Base-by-base conservation (phyloP, 768 basidiomycete genomes). In the Lactarius evosmus region DNA sequence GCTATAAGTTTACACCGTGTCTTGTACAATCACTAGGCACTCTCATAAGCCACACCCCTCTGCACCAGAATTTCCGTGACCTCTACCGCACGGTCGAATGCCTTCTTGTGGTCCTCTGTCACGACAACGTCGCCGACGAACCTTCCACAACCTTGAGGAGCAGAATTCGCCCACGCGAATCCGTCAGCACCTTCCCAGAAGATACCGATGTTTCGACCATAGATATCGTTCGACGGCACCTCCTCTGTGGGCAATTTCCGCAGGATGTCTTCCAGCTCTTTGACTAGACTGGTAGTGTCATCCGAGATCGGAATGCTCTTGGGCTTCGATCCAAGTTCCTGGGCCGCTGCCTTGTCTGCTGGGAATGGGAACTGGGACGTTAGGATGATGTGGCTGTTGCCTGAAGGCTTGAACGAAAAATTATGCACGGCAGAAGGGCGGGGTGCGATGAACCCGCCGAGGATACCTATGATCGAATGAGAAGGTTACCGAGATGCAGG, bases 371-470 rank as follows among this genome's bases (percentile, higher is more conserved):
- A 65, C 3, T 82, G 77, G 16, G 81, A 75, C 17, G 78, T 70
- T 69, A 91, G 75, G 30, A 75, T 70, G 56, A 90, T 77, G 27
- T 68, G 65, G 16, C 76, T 44, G 52, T 77, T 73, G 7, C 68
- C 69, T 2, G 72, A 59, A 2, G 77, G 52, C 52, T 79, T 76
- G n/a, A 70, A 70, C 25, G 83, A 80, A 67, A 92, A 69, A 29
- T 78, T 78, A 71, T 83, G 77, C 69, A 87, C 75, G 16, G 82
- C 83, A 30, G 74, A 74, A 3, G 87, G 85, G 7, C 78, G 85
- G 4, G 91, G 85, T 0, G 88, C 86, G 14, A 83, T 84, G 70
- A 93, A 89, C 46, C 91, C 91, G 33, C 90, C 90, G 14, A 77
- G 73, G 71, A 91, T 92, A 63, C 91, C 91, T 92, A 34, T 11